phyloP scores from a whole-genome alignment of 805 yeast species.

The Candida ipomoeae region DNA sequence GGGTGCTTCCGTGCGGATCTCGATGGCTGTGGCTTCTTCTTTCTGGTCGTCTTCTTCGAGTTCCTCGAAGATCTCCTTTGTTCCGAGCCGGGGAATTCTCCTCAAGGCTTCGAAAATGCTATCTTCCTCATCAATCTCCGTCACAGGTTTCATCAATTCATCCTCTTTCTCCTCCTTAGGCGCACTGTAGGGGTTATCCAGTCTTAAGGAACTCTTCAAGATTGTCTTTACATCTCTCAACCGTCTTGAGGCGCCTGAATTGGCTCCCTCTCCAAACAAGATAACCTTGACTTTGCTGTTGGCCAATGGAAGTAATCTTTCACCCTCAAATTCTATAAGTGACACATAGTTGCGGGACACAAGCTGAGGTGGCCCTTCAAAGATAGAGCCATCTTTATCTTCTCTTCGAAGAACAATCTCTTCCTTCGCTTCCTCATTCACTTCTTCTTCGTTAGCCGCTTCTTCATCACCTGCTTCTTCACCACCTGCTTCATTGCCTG shows the following conservation, averaged over 20 bases:
- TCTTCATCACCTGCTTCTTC: background rate
- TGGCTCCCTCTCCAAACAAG: conserved; percentile 63
- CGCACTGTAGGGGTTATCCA: conserved; percentile 37
- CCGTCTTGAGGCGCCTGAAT: conserved; percentile 48
- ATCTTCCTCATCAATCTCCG: conserved; percentile 33
- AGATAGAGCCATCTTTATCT: conserved; percentile 23
- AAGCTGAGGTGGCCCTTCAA: conserved; percentile 67
- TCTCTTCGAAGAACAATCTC: background rate
- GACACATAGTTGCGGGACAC: conserved; percentile 54
- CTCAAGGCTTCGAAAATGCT: conserved; percentile 40
- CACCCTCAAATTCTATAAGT: conserved; percentile 46
- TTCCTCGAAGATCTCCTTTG: conserved; percentile 42
- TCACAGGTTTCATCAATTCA: conserved; percentile 30
- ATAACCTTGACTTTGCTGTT: conserved; percentile 25
- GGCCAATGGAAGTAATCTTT: conserved; percentile 22
- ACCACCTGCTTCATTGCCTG: background rate
- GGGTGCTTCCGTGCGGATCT: conserved; percentile 65
- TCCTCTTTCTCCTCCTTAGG: conserved; percentile 30
- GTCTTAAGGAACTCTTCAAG: conserved; percentile 25
- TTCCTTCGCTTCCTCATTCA: conserved; percentile 5
- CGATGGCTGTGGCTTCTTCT: conserved; percentile 40
- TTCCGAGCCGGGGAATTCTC: conserved; percentile 61
- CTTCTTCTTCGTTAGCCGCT: conserved; percentile 3
- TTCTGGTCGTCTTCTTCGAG: conserved; percentile 34
- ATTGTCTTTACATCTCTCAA: conserved; percentile 53